Evolutionary conservation across 495 filamentous ascomycete genomes (phyloP).

Genomic region (Neurospora sp.): DNA sequence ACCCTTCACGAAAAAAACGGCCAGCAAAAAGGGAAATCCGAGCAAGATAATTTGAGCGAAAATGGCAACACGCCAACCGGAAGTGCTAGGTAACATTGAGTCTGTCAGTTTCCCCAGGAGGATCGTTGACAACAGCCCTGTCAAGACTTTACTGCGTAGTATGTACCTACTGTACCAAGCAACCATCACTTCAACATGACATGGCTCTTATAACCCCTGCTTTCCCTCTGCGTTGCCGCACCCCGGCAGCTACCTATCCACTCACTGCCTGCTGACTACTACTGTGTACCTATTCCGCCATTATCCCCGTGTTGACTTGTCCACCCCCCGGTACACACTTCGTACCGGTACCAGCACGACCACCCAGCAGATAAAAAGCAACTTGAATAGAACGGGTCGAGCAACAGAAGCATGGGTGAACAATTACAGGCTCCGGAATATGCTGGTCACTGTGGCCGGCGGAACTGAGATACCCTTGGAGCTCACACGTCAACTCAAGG

Average conservation of each 20-base stretch:
- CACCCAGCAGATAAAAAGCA: neutral
- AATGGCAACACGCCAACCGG: neutral
- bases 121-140: neutral
- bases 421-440: neutral
- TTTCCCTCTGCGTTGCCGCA: constrained; percentile 6
- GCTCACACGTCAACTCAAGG: neutral
- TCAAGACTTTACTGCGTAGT: constrained; percentile 9
- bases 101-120: neutral
- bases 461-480: neutral
- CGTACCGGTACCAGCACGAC: neutral
- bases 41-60: neutral
- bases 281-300: neutral
- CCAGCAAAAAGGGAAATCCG: neutral
- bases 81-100: neutral
- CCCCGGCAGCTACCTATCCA: constrained; percentile 12
- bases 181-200: constrained; percentile 7
- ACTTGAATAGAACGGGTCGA: neutral
- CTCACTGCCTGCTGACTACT: constrained; percentile 9
- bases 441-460: neutral
- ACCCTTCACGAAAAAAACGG: neutral
- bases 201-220: constrained; percentile 10
- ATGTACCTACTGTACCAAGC: constrained; percentile 7
- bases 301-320: neutral
- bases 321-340: neutral
- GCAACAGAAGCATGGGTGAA: neutral